Conservation (phyloP, 805 yeast genomes). For the Lipomyces kockii region DNA sequence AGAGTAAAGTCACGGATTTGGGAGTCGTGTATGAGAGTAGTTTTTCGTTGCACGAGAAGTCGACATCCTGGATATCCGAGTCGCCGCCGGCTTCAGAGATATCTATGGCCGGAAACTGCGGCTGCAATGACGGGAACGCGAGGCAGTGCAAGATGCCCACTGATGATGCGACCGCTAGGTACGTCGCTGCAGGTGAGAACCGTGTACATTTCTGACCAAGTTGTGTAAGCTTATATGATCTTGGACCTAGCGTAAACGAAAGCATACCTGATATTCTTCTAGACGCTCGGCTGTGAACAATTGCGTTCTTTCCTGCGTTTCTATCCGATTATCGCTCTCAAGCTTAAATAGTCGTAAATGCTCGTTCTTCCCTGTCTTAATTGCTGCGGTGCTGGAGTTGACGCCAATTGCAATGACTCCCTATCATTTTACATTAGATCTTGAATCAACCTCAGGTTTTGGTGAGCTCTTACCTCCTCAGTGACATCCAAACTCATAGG, state of each 20-base stretch:
- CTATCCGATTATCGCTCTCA: constrained; percentile 46
- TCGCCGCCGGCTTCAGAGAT: constrained; percentile 48
- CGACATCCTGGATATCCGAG: constrained; percentile 59
- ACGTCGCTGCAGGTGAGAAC: constrained; percentile 61
- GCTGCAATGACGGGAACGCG: constrained; percentile 58
- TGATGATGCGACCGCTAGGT: constrained; percentile 73
- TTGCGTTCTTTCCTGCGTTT: constrained; percentile 54
- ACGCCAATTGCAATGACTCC: constrained; percentile 71
- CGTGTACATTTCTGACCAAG: constrained; percentile 56
- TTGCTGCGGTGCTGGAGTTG: constrained; percentile 59
- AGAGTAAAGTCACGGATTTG: constrained; percentile 56
- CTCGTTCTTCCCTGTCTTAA: constrained; percentile 65
- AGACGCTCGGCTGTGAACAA: constrained; percentile 55
- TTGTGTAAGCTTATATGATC: no score
- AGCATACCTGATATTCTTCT: constrained; percentile 57
- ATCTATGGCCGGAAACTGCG: constrained; percentile 49
- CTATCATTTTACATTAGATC: constrained; percentile 34
- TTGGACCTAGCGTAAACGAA: not conserved
- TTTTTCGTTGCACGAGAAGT: constrained; percentile 69
- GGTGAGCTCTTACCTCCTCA: constrained; percentile 39
- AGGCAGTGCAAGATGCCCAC: constrained; percentile 61
- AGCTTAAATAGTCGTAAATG: constrained; percentile 67
- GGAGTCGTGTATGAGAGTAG: constrained; percentile 67
- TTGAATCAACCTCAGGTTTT: not conserved
- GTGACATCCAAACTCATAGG: constrained; percentile 78